Conservation (phyloP, 2,329 filamentous ascomycete species). For the Aspergillus sp. region DNA sequence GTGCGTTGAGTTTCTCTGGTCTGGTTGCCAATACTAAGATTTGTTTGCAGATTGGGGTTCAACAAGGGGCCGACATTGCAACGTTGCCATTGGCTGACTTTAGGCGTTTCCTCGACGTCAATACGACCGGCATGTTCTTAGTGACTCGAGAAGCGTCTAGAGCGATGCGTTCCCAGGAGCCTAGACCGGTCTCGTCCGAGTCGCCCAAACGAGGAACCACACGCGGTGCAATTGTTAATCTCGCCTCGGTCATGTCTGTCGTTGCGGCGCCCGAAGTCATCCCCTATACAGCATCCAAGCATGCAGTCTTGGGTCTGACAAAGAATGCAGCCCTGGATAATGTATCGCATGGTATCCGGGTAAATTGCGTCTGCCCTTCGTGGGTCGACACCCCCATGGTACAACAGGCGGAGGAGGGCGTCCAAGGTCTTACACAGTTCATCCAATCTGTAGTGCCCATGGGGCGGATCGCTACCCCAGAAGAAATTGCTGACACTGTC, state of each 20-base stretch:
- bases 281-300: constrained; percentile 23
- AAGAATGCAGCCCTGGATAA: constrained; percentile 28
- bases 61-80: neutral
- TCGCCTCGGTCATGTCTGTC: constrained; percentile 28
- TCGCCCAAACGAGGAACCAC: constrained; percentile 10
- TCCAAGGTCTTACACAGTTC: constrained; percentile 5
- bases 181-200: constrained; percentile 9
- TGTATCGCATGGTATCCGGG: constrained; percentile 20
- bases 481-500: constrained; percentile 25
- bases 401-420: constrained; percentile 6
- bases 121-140: constrained; percentile 7
- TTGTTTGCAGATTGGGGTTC: constrained; percentile 2
- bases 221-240: constrained; percentile 34
- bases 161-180: no score
- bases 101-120: constrained; percentile 30
- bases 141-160: no score
- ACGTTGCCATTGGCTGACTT: constrained; percentile 20
- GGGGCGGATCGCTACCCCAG: constrained; percentile 18
- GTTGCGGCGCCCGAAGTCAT: constrained; percentile 30
- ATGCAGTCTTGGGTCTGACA: constrained; percentile 39
- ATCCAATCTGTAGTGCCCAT: constrained; percentile 11
- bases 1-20: constrained; percentile 3
- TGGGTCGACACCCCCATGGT: constrained; percentile 28
- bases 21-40: neutral
- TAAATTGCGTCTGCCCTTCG: constrained; percentile 27